Evolutionary conservation across 805 yeast genomes (phyloP), one percentile per base, ranked within the genome.

Genomic region (Wickerhamomyces bovis): DNA sequence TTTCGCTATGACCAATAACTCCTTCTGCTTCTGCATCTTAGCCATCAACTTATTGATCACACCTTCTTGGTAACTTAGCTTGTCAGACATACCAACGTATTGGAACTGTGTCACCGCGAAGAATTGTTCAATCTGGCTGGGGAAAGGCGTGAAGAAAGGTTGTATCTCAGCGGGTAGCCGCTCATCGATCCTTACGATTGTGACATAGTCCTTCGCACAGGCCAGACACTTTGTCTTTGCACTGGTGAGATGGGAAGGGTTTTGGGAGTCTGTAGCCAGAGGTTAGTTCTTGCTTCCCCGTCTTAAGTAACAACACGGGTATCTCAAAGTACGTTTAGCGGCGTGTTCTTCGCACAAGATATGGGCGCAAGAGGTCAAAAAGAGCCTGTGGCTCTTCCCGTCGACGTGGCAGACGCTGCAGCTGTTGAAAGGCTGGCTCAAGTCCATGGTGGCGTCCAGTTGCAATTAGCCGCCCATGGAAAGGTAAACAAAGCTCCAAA

Each of bases 361-460:
- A 50, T 68, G 72, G 4, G 71, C 72, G 55, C 73, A 69, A 3
- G 71, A 66, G 1, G 70, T 67, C 41, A 69, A 46, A 38, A 53
- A 53, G 20, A 68, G 55, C 1, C 58, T 58, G n/a, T 53, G 56
- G 3, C 47, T 57, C 18, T 43, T 40, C 28, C 11, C 55, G 38
- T 33, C 56, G 44, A 40, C 53, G 41, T 66, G 67, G 46, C 72
- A 68, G 3, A 66, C 54, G 12, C 55, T 52, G 46, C 72, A 68
- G 39, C 62, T 60, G 3, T 63, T 61, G 47, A 61, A 66, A 7
- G 62, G 61, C 44, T 60, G 67, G 20, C 52, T 47, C 26, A 60
- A 43, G 44, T 54, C 53, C 44, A 53, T 46, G n/a, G 11, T 28
- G 31, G 31, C 11, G 31, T 13, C 11, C 4, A 13, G 18, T 16